These are phyloP conservation scores for Chionographis japonica DNA, from an alignment of 106 monocot species.

Conservation along the genomic window DNA sequence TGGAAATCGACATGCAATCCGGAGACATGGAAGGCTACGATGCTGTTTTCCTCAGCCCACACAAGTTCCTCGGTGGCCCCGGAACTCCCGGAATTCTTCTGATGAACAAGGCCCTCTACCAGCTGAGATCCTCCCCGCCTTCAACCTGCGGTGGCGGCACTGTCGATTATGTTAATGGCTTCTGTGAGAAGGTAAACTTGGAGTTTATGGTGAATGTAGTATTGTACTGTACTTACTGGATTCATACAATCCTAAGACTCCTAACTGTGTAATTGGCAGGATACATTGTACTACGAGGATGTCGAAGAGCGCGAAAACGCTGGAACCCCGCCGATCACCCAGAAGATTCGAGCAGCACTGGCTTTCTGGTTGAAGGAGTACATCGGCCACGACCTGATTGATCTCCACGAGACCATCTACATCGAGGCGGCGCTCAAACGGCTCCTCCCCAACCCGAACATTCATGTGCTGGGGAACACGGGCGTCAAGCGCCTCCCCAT, in stretches of 20 bases:
- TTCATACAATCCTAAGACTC: too few relatives aligned
- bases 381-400: constrained; percentile 11
- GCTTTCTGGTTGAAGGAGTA: constrained; percentile 23
- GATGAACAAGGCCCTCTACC: constrained; percentile 17
- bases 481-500: constrained; percentile 7
- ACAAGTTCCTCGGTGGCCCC: too few relatives aligned
- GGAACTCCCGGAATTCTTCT: constrained; percentile 20
- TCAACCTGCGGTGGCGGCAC: too few relatives aligned
- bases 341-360: constrained; percentile 8
- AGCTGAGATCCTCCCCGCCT: too few relatives aligned
- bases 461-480: constrained; percentile 4
- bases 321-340: constrained; percentile 5
- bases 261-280: not conserved
- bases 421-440: not conserved
- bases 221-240: too few relatives aligned
- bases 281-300: constrained; percentile 13
- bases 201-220: too few relatives aligned
- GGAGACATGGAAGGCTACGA: too few relatives aligned
- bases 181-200: constrained; percentile 9
- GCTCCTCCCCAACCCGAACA: constrained; percentile 4
- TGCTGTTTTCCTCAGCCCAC: too few relatives aligned
- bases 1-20: too few relatives aligned
- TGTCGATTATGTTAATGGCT: constrained; percentile 14
- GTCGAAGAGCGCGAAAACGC: constrained; percentile 26
- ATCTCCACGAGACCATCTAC: constrained; percentile 5